phyloP scores from a whole-genome alignment of 2,329 filamentous ascomycete species.

The Polytolypa hystricis region DNA sequence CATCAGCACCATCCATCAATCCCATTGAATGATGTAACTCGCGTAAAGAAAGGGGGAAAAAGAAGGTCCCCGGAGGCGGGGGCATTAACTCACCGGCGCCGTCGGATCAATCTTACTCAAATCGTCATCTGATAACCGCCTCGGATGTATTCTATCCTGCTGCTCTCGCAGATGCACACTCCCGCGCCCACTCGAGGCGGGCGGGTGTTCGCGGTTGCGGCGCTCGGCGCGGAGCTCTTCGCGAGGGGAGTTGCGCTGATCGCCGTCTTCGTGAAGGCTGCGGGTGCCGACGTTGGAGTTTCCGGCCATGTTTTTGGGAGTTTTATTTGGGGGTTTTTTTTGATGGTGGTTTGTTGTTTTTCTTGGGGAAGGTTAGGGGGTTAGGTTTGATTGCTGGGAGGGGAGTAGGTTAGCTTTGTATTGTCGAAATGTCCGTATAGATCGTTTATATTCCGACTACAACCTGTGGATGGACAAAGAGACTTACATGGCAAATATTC shows the following conservation, averaged over 20 bases:
- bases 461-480: too few species aligned
- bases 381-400: too few species aligned
- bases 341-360: too few species aligned
- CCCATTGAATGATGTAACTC: not conserved
- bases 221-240: slow-evolving; percentile 42
- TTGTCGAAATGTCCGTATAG: too few species aligned
- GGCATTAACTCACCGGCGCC: slow-evolving; percentile 53
- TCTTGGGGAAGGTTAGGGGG: too few species aligned
- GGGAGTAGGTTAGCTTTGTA: too few species aligned
- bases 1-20: not conserved
- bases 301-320: not conserved
- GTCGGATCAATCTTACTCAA: slow-evolving; percentile 28
- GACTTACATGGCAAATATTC: too few species aligned
- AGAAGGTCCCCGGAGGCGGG: too few species aligned
- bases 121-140: slow-evolving; percentile 43
- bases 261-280: slow-evolving; percentile 61
- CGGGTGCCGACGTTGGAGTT: slow-evolving; percentile 49
- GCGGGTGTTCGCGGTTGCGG: slow-evolving; percentile 61
- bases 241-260: slow-evolving; percentile 57
- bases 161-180: slow-evolving; percentile 11
- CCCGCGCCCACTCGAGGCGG: slow-evolving; percentile 16
- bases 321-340: too few species aligned
- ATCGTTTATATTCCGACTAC: too few species aligned
- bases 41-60: not conserved
- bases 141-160: slow-evolving; percentile 24